Base-by-base conservation (phyloP, 2,329 filamentous ascomycete species). In the Pseudocercospora musae region DNA sequence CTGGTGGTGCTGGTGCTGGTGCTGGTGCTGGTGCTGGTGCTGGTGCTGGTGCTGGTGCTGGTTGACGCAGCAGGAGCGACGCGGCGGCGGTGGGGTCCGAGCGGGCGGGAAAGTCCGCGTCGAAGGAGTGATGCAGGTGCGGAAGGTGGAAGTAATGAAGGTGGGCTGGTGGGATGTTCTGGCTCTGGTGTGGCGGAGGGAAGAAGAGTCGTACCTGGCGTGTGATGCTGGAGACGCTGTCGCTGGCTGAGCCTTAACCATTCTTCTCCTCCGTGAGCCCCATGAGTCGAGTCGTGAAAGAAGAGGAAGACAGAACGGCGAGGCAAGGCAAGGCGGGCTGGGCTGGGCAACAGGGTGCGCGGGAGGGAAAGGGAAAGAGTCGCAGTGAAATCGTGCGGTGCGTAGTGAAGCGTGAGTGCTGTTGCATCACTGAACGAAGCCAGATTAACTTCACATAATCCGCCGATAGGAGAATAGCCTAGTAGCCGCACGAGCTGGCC, bases 171-270 rank as follows among this genome's bases (percentile, higher is more conserved):
- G 27, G 57, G 31, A 25, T 52, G 57, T 20, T 9, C 8, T 33
- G 27, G 11, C 6, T 6, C 6, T 25, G n/a, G n/a, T 20, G 6
- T 18, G 53, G 31, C 25, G 13, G 56, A 20, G 56, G 23, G 54
- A 29, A 18, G 20, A 40, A 57, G 42, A 46, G 56, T 49, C 56
- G 42, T 58, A 54, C 52, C 52, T 54, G 52, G 52, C 52, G 52
- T 54, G 27, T 54, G 52, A 54, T 54, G 52, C 27, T 54, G 52
- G 33, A 54, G 52, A 33, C 52, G 52, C 52, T 54, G 52, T 29
- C 52, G 29, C 27, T 54, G 52, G 52, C 27, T 31, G 52, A 54
- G 52, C 52, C 27, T 54, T 54, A 54, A 54, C 31, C 52, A 54
- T 54, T 54, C 37, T 40, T 40, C 52, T 54, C 52, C 52, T 40